Percentiles rank a stretch among this genome's conserved stretches.
Conservation (phyloP, 495 filamentous ascomycete species). For the Echria macrotheca region DNA sequence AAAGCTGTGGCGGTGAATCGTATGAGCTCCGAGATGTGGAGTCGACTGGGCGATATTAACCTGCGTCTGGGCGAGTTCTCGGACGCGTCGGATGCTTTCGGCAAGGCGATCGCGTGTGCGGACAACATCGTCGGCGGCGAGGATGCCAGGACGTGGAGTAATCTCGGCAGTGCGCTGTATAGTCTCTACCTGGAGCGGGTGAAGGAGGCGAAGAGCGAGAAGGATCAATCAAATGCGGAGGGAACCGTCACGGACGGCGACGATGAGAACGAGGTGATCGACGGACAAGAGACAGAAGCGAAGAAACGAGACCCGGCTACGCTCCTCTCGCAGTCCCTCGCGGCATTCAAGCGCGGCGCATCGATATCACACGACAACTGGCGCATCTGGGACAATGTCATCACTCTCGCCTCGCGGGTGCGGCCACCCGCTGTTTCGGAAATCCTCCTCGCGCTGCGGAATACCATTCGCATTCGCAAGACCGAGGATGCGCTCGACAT, state of each 20-base stretch:
- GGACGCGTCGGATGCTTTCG: constrained; percentile 81
- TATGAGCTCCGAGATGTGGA: constrained; percentile 79
- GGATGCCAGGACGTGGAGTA: constrained; percentile 92
- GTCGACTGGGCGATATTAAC: constrained; percentile 79
- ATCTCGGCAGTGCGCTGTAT: constrained; percentile 75
- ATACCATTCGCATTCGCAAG: constrained; percentile 68
- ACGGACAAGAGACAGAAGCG: not conserved
- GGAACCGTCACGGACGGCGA: constrained; percentile 19
- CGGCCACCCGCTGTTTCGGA: constrained; percentile 69
- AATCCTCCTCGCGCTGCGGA: constrained; percentile 63
- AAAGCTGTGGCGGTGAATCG: constrained; percentile 72
- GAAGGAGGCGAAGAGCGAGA: constrained; percentile 31
- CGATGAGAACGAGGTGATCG: constrained; percentile 17
- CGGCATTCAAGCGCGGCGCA: constrained; percentile 79
- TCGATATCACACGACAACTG: constrained; percentile 73
- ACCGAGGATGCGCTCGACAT: constrained; percentile 72
- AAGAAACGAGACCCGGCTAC: constrained; percentile 45
- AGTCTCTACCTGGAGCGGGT: constrained; percentile 37
- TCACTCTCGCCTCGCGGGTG: constrained; percentile 75
- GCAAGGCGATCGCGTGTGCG: constrained; percentile 54
- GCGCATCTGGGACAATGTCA: constrained; percentile 93
- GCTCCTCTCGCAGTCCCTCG: constrained; percentile 66
- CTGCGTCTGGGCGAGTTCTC: constrained; percentile 70
- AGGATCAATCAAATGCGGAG: constrained; percentile 26
- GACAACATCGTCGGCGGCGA: constrained; percentile 65